Conservation (phyloP, 192 early-diverging fungal species). For the Backusella luteola region DNA sequence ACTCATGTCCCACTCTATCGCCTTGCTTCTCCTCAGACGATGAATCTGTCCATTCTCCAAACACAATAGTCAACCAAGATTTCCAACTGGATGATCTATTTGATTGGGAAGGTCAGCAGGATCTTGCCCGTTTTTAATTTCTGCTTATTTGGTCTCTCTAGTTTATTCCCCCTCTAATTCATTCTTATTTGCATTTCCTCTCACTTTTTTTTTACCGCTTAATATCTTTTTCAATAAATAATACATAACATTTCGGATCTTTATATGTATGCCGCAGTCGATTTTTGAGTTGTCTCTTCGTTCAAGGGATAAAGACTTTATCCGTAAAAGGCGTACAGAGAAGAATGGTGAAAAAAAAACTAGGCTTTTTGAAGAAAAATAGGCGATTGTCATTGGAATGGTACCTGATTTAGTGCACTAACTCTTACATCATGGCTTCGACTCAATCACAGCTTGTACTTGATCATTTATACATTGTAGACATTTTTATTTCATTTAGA, state of each 20-base stretch:
- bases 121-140: neutral
- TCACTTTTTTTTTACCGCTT: neutral
- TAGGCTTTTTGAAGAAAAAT: neutral
- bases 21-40: conserved; percentile 29
- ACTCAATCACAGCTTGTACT: neutral
- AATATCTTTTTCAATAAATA: conserved; percentile 7
- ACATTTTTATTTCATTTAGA: neutral
- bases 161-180: neutral
- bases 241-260: conserved; percentile 10
- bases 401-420: neutral
- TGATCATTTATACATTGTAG: neutral
- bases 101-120: conserved; percentile 39
- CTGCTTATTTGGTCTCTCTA: conserved; percentile 6
- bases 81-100: conserved; percentile 37
- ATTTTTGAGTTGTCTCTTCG: neutral
- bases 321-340: neutral
- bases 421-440: neutral
- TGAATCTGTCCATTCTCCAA: conserved; percentile 17
- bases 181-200: conserved; percentile 7
- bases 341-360: neutral
- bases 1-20: conserved; percentile 24
- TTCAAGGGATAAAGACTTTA: neutral
- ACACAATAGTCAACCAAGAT: conserved; percentile 11
- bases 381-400: neutral
- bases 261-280: neutral